Conservation (phyloP, 106 monocot genomes). For the Gastrodia elata region DNA sequence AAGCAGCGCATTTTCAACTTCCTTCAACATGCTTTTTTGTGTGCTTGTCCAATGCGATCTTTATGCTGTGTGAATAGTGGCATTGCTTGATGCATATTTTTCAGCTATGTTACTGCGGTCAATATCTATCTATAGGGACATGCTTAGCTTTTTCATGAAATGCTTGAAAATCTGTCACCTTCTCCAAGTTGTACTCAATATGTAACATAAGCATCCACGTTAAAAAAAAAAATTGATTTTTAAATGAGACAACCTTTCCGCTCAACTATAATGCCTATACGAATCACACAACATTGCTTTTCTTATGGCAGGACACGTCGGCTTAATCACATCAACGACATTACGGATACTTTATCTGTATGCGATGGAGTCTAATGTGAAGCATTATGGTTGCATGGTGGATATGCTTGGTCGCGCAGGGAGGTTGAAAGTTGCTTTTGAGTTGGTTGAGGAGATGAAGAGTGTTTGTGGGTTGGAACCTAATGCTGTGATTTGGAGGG, state of each 20-base stretch:
- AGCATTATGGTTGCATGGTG: conserved; percentile 73
- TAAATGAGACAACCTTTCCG: too few relatives aligned
- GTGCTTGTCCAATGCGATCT: neutral
- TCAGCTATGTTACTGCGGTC: too few relatives aligned
- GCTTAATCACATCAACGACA: conserved; percentile 91
- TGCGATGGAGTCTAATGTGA: conserved; percentile 39
- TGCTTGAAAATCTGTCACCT: too few relatives aligned
- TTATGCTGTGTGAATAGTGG: neutral
- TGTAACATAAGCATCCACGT: too few relatives aligned
- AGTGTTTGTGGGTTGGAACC: conserved; percentile 4
- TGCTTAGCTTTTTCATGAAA: neutral
- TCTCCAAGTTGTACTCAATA: too few relatives aligned
- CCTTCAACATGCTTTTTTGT: neutral
- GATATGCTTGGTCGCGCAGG: conserved; percentile 59
- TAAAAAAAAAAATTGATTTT: too few relatives aligned
- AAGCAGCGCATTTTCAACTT: neutral
- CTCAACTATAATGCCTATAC: too few relatives aligned
- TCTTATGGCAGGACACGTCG: conserved; percentile 52
- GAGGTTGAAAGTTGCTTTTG: conserved; percentile 33
- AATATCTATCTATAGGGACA: neutral
- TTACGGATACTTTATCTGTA: conserved; percentile 76
- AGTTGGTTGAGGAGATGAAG: conserved; percentile 28
- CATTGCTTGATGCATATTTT: neutral
- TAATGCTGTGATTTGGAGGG: conserved; percentile 43
- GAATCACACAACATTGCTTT: neutral